phyloP scores from a whole-genome alignment of 1,284 basidiomycete species.

The Cryptococcus sp. region DNA sequence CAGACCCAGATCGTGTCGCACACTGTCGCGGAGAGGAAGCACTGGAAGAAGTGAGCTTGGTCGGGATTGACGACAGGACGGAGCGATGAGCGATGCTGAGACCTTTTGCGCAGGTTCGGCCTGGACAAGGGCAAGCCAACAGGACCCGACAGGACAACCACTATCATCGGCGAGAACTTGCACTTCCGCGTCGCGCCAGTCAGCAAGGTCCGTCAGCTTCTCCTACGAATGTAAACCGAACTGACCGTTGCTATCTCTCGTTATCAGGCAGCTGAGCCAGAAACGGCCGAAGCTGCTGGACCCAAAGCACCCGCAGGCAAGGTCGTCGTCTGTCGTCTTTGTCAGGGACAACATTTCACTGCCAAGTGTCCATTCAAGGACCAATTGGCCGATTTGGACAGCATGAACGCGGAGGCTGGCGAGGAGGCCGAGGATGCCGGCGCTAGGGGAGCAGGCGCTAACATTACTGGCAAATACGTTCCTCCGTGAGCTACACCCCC shows the following conservation, averaged over 20 bases:
- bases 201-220: conserved; percentile 65
- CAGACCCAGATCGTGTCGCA: conserved; percentile 94
- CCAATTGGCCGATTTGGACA: conserved; percentile 70
- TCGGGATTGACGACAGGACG: background rate
- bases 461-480: conserved; percentile 76
- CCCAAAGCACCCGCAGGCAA: conserved; percentile 74
- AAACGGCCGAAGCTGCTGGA: conserved; percentile 69
- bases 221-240: background rate
- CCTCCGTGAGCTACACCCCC: conserved; percentile 61
- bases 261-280: conserved; percentile 59
- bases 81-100: conserved; percentile 9
- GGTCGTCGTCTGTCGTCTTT: conserved; percentile 89
- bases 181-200: conserved; percentile 80
- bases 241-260: background rate
- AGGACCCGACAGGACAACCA: conserved; percentile 92
- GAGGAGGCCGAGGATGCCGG: conserved; percentile 32
- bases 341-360: conserved; percentile 97
- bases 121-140: conserved; percentile 82
- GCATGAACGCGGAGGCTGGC: conserved; percentile 60
- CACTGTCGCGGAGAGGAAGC: conserved; percentile 87
- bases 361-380: conserved; percentile 99
- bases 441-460: conserved; percentile 24
- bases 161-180: conserved; percentile 92
- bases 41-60: conserved; percentile 70
- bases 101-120: conserved; percentile 65